Conservation (phyloP, 2,329 filamentous ascomycete species). For the Tolypocladium endophyticum region DNA sequence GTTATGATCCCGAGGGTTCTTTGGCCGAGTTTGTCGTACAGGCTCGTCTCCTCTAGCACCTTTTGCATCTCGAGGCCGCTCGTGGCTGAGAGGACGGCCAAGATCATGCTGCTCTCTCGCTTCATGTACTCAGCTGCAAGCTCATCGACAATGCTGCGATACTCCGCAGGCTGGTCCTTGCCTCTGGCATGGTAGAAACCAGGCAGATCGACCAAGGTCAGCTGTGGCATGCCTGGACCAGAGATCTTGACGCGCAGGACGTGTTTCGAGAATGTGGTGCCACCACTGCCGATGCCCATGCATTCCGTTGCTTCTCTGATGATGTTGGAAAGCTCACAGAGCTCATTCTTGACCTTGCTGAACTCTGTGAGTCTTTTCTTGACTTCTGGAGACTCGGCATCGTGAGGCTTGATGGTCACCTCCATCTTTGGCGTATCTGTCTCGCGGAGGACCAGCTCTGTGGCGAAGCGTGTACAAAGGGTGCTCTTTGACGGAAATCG, state of each 20-base stretch:
- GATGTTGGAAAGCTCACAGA: constrained; percentile 16
- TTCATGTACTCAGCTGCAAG: constrained; percentile 46
- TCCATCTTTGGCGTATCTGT: constrained; percentile 18
- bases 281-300: constrained; percentile 36
- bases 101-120: constrained; percentile 44
- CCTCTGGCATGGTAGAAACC: constrained; percentile 41
- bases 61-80: constrained; percentile 47
- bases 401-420: constrained; percentile 20
- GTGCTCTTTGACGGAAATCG: constrained; percentile 48
- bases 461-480: constrained; percentile 53
- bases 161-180: constrained; percentile 30
- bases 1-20: constrained; percentile 47
- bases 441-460: constrained; percentile 47
- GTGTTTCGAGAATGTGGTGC: constrained; percentile 31
- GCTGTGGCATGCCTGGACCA: constrained; percentile 35
- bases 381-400: constrained; percentile 13
- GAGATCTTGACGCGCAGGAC: constrained; percentile 36
- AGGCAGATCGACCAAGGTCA: constrained; percentile 50
- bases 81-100: constrained; percentile 45
- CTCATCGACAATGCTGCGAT: constrained; percentile 31
- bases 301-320: constrained; percentile 26
- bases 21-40: constrained; percentile 10
- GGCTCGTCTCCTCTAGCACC: constrained; percentile 33
- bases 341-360: not conserved
- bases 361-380: constrained; percentile 8